Percentiles rank a stretch among this genome's conserved stretches.
phyloP scores from a whole-genome alignment of 129 eudicot genomes.

The Apium graveolens region DNA sequence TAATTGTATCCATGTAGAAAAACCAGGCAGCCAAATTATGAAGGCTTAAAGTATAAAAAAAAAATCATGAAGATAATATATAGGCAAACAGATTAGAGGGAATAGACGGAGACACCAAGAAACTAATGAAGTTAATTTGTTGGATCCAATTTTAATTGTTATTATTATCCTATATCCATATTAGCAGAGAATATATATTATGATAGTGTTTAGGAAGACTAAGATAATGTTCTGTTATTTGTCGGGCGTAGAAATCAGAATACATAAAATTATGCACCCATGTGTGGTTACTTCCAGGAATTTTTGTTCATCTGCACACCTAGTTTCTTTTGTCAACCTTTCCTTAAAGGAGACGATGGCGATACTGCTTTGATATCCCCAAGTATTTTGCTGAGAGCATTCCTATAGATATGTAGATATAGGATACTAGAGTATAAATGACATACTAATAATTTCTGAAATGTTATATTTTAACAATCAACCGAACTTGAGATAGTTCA shows the following conservation, averaged over 20 bases:
- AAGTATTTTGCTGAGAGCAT: no score
- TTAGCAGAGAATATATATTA: no score
- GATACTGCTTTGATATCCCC: no score
- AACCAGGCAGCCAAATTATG: background rate
- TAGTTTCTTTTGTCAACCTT: no score
- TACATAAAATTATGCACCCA: background rate
- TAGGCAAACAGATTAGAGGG: background rate
- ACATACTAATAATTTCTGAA: no score
- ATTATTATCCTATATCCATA: background rate
- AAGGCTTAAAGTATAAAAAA: background rate
- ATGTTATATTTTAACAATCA: no score
- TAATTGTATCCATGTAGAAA: background rate
- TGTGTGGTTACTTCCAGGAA: background rate
- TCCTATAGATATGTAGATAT: no score
- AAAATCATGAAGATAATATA: background rate
- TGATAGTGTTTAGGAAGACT: no score
- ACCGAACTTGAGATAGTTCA: background rate
- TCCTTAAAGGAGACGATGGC: no score
- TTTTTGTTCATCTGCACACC: background rate
- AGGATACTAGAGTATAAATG: no score
- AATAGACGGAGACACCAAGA: background rate
- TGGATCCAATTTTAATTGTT: background rate
- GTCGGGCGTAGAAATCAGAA: background rate
- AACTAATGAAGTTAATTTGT: background rate
- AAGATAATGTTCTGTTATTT: no score